Percentiles rank a stretch among this genome's conserved stretches.
These are phyloP conservation scores for Mycena floridula DNA, from an alignment of 768 basidiomycete genomes.

Conservation along the genomic window DNA sequence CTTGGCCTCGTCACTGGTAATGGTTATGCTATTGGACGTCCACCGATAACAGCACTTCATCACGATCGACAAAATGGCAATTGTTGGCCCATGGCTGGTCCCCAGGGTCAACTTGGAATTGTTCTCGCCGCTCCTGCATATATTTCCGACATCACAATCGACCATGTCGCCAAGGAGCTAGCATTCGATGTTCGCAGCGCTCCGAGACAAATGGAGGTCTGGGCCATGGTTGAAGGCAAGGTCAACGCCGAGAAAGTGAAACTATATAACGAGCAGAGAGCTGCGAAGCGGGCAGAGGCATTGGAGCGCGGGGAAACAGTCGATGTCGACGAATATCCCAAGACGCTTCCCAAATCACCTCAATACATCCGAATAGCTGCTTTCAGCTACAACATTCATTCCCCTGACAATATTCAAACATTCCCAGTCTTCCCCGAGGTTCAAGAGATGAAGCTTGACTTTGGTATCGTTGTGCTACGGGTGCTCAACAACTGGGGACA, in stretches of 20 bases:
- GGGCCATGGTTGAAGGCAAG: conserved; percentile 79
- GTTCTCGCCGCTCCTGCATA: conserved; percentile 67
- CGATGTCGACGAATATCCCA: conserved; percentile 35
- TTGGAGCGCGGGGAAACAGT: conserved; percentile 26
- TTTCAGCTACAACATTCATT: conserved; percentile 60
- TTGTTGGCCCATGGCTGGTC: conserved; percentile 90
- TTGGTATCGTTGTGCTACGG: conserved; percentile 77
- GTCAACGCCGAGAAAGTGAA: conserved; percentile 54
- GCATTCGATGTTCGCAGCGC: conserved; percentile 62
- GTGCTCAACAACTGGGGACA: conserved; percentile 87
- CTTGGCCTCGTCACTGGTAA: conserved; percentile 55
- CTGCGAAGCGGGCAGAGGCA: conserved; percentile 25
- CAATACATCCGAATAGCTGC: conserved; percentile 60
- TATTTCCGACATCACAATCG: conserved; percentile 76
- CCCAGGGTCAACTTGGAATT: conserved; percentile 78
- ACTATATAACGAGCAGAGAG: conserved; percentile 46
- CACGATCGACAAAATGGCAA: conserved; percentile 77
- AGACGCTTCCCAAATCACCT: conserved; percentile 37
- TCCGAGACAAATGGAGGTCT: conserved; percentile 84
- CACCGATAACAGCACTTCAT: conserved; percentile 85
- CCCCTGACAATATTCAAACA: conserved; percentile 63
- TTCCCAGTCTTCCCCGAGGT: conserved; percentile 72
- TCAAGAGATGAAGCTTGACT: conserved; percentile 66
- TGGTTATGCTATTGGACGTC: conserved; percentile 61
- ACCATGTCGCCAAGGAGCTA: conserved; percentile 81